Percentiles rank a stretch among this genome's conserved stretches.
These are phyloP conservation scores for Linum trigynum DNA, from an alignment of 345 rosid genomes.

Conservation along the genomic window DNA sequence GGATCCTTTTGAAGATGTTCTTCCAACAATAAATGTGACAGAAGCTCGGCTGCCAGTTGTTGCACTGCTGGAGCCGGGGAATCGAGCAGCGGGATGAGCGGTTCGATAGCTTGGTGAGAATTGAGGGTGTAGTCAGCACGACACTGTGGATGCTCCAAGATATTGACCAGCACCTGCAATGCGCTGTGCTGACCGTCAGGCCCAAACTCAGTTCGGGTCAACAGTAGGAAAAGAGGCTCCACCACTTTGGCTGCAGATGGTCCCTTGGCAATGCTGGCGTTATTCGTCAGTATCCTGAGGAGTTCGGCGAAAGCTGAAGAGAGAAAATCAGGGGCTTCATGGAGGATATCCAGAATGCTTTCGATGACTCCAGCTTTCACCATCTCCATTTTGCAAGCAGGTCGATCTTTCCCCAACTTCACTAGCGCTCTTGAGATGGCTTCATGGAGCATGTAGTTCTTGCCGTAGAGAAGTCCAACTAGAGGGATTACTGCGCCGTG, in stretches of 20 bases:
- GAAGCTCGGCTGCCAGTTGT: slow-evolving; percentile 97
- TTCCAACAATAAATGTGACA: slow-evolving; percentile 75
- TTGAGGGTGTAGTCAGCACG: slow-evolving; percentile 72
- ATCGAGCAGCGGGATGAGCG: slow-evolving; percentile 87
- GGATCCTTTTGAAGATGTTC: slow-evolving; percentile 92
- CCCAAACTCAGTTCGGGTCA: slow-evolving; percentile 75
- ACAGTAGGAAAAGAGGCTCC: slow-evolving; percentile 69
- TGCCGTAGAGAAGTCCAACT: slow-evolving; percentile 92
- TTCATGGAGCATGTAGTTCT: slow-evolving; percentile 84
- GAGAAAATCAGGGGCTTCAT: slow-evolving; percentile 90
- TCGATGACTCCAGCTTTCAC: slow-evolving; percentile 96
- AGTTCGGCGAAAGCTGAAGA: slow-evolving; percentile 90
- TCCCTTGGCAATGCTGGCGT: slow-evolving; percentile 91
- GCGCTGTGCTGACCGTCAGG: slow-evolving; percentile 94
- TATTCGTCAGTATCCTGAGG: slow-evolving; percentile 88
- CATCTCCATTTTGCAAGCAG: slow-evolving; percentile 95
- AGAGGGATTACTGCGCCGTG: slow-evolving; percentile 99
- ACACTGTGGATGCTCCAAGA: slow-evolving; percentile 93
- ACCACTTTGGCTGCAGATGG: slow-evolving; percentile 91
- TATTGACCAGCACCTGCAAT: slow-evolving; percentile 86
- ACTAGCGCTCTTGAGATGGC: slow-evolving; percentile 91
- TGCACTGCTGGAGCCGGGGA: slow-evolving; percentile 91
- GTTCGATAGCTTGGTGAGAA: slow-evolving; percentile 84
- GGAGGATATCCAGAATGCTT: slow-evolving; percentile 78
- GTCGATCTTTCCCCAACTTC: slow-evolving; percentile 96